A percentile compares a stretch with the other conserved stretches of the same genome.
Conservation (phyloP, 208 protist species). For the Leptomonas pyrrhocoris region DNA sequence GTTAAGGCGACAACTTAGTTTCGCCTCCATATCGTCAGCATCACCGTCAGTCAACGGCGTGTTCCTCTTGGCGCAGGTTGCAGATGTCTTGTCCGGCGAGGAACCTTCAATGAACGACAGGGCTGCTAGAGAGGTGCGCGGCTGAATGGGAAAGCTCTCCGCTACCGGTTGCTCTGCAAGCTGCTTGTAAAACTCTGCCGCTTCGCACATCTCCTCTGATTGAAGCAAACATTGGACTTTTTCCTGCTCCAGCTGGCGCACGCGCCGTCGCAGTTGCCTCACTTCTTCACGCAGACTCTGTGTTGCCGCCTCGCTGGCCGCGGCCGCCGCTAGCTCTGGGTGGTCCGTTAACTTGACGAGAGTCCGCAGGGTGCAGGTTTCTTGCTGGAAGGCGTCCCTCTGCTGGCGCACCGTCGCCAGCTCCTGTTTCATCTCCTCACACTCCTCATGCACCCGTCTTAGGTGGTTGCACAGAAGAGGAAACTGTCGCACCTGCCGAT, state of each 20-base stretch:
- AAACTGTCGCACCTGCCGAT: slow-evolving; percentile 36
- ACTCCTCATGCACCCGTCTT: slow-evolving; percentile 26
- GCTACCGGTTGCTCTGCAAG: background rate
- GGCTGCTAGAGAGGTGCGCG: background rate
- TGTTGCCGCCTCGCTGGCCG: slow-evolving; percentile 26
- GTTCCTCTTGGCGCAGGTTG: too few species aligned
- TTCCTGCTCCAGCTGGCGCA: slow-evolving; percentile 30
- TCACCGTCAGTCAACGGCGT: too few species aligned
- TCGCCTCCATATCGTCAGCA: too few species aligned
- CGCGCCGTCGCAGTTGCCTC: slow-evolving; percentile 28
- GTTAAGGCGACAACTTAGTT: background rate
- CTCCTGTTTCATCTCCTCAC: slow-evolving; percentile 41
- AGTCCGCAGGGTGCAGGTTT: slow-evolving; percentile 42
- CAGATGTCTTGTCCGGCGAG: too few species aligned
- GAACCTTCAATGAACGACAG: background rate
- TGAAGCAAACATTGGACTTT: slow-evolving; percentile 44
- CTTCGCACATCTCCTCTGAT: slow-evolving; percentile 45
- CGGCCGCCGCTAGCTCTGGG: slow-evolving; percentile 38
- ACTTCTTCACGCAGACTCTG: slow-evolving; percentile 42
- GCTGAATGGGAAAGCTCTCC: background rate
- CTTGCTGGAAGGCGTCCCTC: slow-evolving; percentile 41
- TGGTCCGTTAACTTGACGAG: slow-evolving; percentile 47
- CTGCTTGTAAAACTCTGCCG: slow-evolving; percentile 37
- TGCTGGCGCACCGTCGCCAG: slow-evolving; percentile 36
- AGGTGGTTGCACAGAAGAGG: slow-evolving; percentile 41